Evolutionary conservation across 176 grass and related monocot species (phyloP).

Genomic region (Ensete ventricosum): DNA sequence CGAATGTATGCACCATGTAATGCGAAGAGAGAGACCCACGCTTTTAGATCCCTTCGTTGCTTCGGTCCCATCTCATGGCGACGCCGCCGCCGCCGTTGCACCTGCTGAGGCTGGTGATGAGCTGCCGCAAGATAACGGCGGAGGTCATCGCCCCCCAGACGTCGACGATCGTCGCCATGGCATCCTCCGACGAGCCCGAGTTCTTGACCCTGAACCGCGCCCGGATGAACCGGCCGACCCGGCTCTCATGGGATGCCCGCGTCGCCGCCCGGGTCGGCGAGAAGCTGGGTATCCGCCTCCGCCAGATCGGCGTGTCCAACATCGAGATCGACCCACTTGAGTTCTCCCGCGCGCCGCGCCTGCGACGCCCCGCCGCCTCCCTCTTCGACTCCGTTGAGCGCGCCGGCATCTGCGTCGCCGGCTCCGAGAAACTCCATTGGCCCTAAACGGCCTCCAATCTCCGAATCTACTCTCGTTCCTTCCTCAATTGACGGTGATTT

Average conservation of each 20-base stretch:
- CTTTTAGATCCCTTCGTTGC: no score
- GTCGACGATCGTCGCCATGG: constrained; percentile 37
- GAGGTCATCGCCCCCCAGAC: constrained; percentile 25
- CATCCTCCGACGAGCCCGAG: constrained; percentile 39
- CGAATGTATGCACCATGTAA: no score
- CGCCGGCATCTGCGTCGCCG: constrained; percentile 30
- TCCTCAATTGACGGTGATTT: not conserved
- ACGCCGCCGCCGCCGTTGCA: constrained; percentile 17
- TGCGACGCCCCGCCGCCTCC: constrained; percentile 24
- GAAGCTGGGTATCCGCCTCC: constrained; percentile 30
- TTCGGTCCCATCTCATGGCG: no score
- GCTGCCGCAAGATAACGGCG: constrained; percentile 32
- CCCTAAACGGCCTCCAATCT: not conserved
- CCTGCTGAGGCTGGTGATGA: constrained; percentile 35
- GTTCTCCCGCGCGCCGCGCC: constrained; percentile 26
- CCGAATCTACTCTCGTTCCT: not conserved
- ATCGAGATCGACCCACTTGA: constrained; percentile 32
- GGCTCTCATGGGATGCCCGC: constrained; percentile 24
- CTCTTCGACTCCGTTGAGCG: constrained; percentile 28
- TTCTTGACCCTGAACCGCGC: constrained; percentile 19
- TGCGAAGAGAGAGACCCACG: no score
- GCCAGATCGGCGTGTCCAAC: constrained; percentile 15
- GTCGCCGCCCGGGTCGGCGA: constrained; percentile 39
- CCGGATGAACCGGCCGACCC: constrained; percentile 11
- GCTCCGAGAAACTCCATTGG: constrained; percentile 28